Conservation (phyloP, 2,329 filamentous ascomycete species). For the Shiraia bambusicola region DNA sequence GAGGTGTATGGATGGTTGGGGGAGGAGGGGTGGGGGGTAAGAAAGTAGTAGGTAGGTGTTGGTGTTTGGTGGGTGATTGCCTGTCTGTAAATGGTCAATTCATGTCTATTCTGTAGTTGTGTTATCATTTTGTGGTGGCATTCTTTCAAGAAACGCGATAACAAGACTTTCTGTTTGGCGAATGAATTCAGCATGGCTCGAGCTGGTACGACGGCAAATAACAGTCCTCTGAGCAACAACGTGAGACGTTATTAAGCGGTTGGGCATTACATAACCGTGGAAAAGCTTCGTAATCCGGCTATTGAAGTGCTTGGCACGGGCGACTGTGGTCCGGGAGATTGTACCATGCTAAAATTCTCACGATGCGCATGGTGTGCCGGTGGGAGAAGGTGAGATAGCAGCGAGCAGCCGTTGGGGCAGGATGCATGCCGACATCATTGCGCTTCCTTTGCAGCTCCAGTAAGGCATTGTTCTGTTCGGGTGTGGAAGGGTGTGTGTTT, state of each 20-base stretch:
- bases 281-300: slow-evolving; percentile 1
- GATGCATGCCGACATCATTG: slow-evolving; percentile 15
- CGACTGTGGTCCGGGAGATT: slow-evolving; percentile 20
- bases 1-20: slow-evolving; percentile 55
- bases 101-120: no score
- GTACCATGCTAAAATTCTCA: slow-evolving; percentile 8
- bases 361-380: slow-evolving; percentile 9
- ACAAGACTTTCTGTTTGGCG: no score
- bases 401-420: slow-evolving; percentile 12
- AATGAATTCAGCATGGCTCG: no score
- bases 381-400: slow-evolving; percentile 7
- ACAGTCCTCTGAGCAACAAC: no score
- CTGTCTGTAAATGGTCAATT: no score
- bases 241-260: no score
- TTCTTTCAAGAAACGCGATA: no score
- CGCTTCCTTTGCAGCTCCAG: slow-evolving; percentile 14
- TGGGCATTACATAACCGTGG: no score
- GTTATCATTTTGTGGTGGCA: no score
- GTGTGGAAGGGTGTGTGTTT: slow-evolving; percentile 7
- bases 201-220: no score
- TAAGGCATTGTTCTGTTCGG: slow-evolving; percentile 1
- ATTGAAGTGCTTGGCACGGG: slow-evolving; percentile 19
- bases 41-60: slow-evolving; percentile 7
- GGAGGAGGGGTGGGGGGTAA: slow-evolving; percentile 52
- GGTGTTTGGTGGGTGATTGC: not conserved